These are phyloP conservation scores for Termitomyces eurrhizus DNA, from an alignment of 768 basidiomycete genomes.

Conservation along the genomic window DNA sequence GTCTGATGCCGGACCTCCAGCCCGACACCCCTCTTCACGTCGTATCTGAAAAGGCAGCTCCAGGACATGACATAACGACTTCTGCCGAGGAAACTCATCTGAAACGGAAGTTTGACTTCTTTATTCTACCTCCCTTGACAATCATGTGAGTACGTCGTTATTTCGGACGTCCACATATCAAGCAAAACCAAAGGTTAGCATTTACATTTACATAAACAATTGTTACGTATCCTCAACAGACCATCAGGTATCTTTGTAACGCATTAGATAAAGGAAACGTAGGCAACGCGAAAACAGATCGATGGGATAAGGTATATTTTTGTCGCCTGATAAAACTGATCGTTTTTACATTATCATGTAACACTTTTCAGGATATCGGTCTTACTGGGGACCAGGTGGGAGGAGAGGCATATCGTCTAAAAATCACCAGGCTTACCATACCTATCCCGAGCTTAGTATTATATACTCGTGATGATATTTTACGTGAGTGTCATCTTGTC, in stretches of 20 bases:
- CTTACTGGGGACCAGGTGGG: conserved; percentile 42
- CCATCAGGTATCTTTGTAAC: conserved; percentile 43
- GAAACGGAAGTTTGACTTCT: conserved; percentile 38
- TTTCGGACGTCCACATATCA: not conserved
- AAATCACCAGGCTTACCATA: not conserved
- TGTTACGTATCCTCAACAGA: not conserved
- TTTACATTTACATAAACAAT: not conserved
- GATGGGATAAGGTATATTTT: conserved; percentile 39
- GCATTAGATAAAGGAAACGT: conserved; percentile 48
- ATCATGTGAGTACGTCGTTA: conserved; percentile 30
- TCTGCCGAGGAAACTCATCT: conserved; percentile 20
- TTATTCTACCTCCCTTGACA: conserved; percentile 37
- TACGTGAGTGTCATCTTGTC: conserved; percentile 25
- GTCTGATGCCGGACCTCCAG: conserved; percentile 2
- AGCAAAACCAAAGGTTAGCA: conserved; percentile 2
- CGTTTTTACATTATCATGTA: not conserved
- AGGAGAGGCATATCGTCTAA: not conserved
- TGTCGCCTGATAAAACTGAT: not conserved
- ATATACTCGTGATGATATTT: conserved; percentile 45
- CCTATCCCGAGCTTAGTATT: conserved; percentile 31
- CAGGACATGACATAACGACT: conserved; percentile 12
- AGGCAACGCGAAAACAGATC: conserved; percentile 49
- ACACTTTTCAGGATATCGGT: conserved; percentile 31
- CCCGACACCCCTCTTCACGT: conserved; percentile 16
- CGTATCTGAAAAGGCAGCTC: conserved; percentile 17